Conservation (phyloP, 495 filamentous ascomycete genomes). For the Penicillium cosmopolitanum region DNA sequence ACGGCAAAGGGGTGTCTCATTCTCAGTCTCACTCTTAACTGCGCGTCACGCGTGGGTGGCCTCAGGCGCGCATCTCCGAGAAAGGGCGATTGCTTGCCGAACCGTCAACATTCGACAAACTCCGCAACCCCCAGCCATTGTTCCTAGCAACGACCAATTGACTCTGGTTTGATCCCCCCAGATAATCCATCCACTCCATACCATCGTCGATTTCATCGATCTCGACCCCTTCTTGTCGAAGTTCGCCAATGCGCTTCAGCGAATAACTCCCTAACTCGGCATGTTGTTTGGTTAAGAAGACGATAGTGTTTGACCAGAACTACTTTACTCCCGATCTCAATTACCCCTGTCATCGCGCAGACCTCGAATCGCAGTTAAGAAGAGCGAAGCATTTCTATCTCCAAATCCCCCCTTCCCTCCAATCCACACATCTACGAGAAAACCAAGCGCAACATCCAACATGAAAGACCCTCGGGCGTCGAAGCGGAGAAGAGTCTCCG, state of each 20-base stretch:
- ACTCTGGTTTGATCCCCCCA: not conserved
- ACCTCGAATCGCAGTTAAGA: not conserved
- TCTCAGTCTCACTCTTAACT: conserved; percentile 10
- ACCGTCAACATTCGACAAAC: conserved; percentile 11
- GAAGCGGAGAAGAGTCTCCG: conserved; percentile 48
- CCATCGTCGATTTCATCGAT: not conserved
- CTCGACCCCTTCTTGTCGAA: not conserved
- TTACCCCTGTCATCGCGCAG: not conserved
- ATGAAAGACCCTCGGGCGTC: conserved; percentile 47
- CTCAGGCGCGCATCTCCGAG: conserved; percentile 35
- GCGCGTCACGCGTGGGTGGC: conserved; percentile 39
- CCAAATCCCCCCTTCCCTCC: not conserved
- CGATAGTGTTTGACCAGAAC: conserved; percentile 1
- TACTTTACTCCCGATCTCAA: conserved; percentile 1
- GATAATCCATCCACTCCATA: not conserved
- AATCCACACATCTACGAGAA: not conserved
- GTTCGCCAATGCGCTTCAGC: conserved; percentile 1
- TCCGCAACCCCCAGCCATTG: conserved; percentile 12
- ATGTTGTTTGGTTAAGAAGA: conserved; percentile 7
- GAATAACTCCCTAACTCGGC: conserved; percentile 12
- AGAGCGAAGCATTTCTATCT: conserved; percentile 2
- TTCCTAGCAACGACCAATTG: conserved; percentile 9
- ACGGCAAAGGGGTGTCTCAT: not conserved
- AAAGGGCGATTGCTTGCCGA: conserved; percentile 26
- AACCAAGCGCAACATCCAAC: conserved; percentile 4